Percentiles rank a stretch among this genome's conserved stretches.
Evolutionary conservation across 2,329 filamentous ascomycete species (phyloP).

Genomic region (Venturia asperata): DNA sequence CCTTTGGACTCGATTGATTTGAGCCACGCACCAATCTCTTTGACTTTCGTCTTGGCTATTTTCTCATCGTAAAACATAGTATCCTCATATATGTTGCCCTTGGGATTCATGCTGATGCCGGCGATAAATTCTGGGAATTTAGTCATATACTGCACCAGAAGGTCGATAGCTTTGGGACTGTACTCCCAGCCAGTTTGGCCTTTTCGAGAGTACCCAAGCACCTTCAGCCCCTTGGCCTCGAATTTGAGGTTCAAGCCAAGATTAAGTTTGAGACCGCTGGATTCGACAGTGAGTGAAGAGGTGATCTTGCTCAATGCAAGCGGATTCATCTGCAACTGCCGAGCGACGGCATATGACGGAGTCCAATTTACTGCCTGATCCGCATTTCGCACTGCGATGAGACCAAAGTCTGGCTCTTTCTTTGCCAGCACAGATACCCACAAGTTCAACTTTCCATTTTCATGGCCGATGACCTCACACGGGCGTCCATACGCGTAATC

Average conservation of each 20-base stretch:
- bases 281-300: constrained; percentile 79
- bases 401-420: constrained; percentile 76
- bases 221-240: constrained; percentile 89
- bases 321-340: constrained; percentile 71
- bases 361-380: constrained; percentile 68
- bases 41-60: constrained; percentile 70
- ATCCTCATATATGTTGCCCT: constrained; percentile 74
- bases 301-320: constrained; percentile 92
- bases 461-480: constrained; percentile 71
- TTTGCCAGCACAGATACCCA: constrained; percentile 65
- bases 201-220: constrained; percentile 89
- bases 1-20: constrained; percentile 86
- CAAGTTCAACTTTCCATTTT: constrained; percentile 67
- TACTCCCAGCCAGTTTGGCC: constrained; percentile 90
- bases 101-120: constrained; percentile 75
- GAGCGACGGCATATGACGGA: constrained; percentile 83
- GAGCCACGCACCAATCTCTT: constrained; percentile 89
- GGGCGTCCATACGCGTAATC: constrained; percentile 90
- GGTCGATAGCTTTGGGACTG: constrained; percentile 70
- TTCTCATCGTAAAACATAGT: constrained; percentile 77
- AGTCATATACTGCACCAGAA: constrained; percentile 85
- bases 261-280: constrained; percentile 78
- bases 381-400: constrained; percentile 61
- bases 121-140: constrained; percentile 94
- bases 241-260: constrained; percentile 95